Conservation (phyloP, 2,329 filamentous ascomycete genomes). For the Nannizzia gypsea region DNA sequence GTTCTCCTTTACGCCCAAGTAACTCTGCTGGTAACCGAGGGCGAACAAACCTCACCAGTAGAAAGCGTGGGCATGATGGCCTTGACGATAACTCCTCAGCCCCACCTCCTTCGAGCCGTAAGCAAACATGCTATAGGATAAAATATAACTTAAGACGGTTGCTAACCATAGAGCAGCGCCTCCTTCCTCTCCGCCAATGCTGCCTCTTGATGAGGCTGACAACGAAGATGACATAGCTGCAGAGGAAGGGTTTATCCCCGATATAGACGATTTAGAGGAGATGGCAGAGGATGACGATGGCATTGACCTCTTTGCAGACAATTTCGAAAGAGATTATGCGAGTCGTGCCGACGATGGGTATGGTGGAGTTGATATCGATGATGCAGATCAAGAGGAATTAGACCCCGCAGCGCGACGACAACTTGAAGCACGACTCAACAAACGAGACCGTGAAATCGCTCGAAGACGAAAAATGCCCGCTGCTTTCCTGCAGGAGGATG, state of each 20-base stretch:
- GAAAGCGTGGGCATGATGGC: slow-evolving; percentile 52
- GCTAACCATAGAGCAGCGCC: slow-evolving; percentile 22
- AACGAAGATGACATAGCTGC: slow-evolving; percentile 35
- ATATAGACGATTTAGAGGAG: slow-evolving; percentile 57
- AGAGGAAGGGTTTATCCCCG: slow-evolving; percentile 48
- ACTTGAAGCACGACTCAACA: slow-evolving; percentile 50
- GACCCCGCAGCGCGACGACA: slow-evolving; percentile 47
- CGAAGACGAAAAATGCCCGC: slow-evolving; percentile 48
- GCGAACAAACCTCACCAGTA: slow-evolving; percentile 39
- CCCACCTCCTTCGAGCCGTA: slow-evolving; percentile 52
- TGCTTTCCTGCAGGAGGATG: slow-evolving; percentile 58
- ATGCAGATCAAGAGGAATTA: slow-evolving; percentile 52
- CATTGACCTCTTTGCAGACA: slow-evolving; percentile 57
- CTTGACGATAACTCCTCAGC: slow-evolving; percentile 51
- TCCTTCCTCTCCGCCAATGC: slow-evolving; percentile 51
- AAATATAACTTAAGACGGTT: slow-evolving; percentile 11
- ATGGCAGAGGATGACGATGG: slow-evolving; percentile 58
- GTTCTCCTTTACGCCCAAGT: slow-evolving; percentile 71
- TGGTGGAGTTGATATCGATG: slow-evolving; percentile 48
- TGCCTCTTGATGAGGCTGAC: slow-evolving; percentile 39
- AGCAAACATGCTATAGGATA: slow-evolving; percentile 24
- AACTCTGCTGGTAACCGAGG: slow-evolving; percentile 77
- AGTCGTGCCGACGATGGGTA: slow-evolving; percentile 40
- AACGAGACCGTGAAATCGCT: slow-evolving; percentile 50
- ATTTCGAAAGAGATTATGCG: slow-evolving; percentile 53